Base-by-base conservation (phyloP, 306 rosid species). In the Comarum palustre region DNA sequence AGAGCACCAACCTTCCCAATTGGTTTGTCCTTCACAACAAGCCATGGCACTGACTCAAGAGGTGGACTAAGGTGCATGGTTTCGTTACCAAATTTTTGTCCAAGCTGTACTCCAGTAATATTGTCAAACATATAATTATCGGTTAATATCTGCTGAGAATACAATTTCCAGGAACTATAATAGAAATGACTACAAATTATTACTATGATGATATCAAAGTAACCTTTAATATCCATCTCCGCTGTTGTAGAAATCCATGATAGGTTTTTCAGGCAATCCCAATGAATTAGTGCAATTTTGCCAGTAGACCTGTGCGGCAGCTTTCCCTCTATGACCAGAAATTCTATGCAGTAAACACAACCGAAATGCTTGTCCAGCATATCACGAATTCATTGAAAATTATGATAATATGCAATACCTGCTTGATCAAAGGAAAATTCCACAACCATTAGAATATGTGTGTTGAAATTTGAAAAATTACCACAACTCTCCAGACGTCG, bases 401-500 rank as follows among this genome's bases (percentile, higher is more conserved):
- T 4, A 55, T 11, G 61, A 55, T 4, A 25, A 52, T 52, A n/a
- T n/a, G 27, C 59, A 10, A 25, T 22, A 57, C 34, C 16, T 11
- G 34, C 62, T 25, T 4, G 6, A 20, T n/a, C 2, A 20, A 48
- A 60, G 59, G 14, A 2, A 52, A 2, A 20, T 25, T 12, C 8
- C 0, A 57, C 17, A 57, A 25, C 63, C 19, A 57, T 6, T 36
- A 36, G 39, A 8, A 36, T 36, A 5, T 36, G 39, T 36, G 39
- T 36, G 39, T 6, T 36, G 7, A 36, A 36, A 36, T 36, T 36
- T 5, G 39, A 36, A 36, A 36, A 36, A 36, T 36, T 90, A 93
- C 96, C 85, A 80, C 86, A 62, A 87, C 86, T 17, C 88, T 91
- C 63, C 85, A 90, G 59, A 81, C 66, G 55, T 75, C 58, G 73